Base-by-base conservation (phyloP, 1,284 basidiomycete species). In the Tremellales sp. region DNA sequence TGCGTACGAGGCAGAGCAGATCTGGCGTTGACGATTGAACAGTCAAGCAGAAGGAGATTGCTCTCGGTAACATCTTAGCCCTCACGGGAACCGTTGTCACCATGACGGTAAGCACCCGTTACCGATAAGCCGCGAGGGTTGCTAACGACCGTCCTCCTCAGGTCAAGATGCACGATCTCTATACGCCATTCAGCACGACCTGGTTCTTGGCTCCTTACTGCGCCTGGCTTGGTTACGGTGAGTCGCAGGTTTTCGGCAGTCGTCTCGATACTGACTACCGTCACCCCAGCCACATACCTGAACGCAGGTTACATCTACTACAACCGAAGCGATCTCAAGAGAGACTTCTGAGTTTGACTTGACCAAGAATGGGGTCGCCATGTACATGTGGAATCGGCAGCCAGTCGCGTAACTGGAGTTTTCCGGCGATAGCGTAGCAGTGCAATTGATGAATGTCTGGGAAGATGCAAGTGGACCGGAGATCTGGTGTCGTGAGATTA, bases 191-290 rank as follows among this genome's bases (percentile, higher is more conserved):
- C 27, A 71, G 69, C 54, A 76, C 82, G 6, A 80, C 79, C 3
- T 80, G 78, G 61, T 76, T 81, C 62, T 70, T 83, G 18, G 69
- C 77, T 21, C 82, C 83, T 6, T 84, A 84, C 68, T 83, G 81
- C 47, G 70, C 61, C 25, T 72, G 70, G 71, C 59, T 72, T 40
- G 68, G 62, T 21, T 72, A 71, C 51, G 64, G 66, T 68, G 27
- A 47, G 68, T 61, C 14, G 2, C 9, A 12, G 14, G 13, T 25
- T 8, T 13, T 41, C 27, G 35, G 46, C 53, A 35, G 37, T 51
- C 22, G 54, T 35, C 35, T 40, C 33, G 35, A 1, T 8, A 9
- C 37, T 35, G 24, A 39, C 33, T 44, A 8, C 9, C 7, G 6
- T 8, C 33, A 19, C 18, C 9, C 6, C 56, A 66, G 65, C 69